These are phyloP conservation scores for Lentinus polychrous DNA, from an alignment of 1,284 basidiomycete species.

Conservation along the genomic window DNA sequence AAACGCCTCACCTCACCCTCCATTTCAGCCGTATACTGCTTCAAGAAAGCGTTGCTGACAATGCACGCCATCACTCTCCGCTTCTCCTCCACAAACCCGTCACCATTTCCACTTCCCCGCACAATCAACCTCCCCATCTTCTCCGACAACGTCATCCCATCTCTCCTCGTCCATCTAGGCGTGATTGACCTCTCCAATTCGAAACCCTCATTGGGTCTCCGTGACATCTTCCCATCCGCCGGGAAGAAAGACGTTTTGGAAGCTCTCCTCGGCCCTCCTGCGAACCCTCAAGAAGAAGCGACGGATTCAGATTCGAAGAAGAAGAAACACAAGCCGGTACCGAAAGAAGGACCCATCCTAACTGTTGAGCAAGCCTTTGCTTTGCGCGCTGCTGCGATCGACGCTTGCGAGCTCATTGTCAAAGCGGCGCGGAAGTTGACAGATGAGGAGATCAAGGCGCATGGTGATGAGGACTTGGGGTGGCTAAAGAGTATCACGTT, in stretches of 20 bases:
- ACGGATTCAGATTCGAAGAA: conserved; percentile 7
- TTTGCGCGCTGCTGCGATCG: conserved; percentile 75
- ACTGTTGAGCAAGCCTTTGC: conserved; percentile 58
- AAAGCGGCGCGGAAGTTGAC: conserved; percentile 43
- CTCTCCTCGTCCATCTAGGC: conserved; percentile 71
- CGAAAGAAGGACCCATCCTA: conserved; percentile 58
- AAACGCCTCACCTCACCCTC: neutral
- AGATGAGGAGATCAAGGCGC: conserved; percentile 20
- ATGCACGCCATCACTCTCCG: conserved; percentile 63
- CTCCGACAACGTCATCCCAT: conserved; percentile 83
- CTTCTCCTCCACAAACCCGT: conserved; percentile 43
- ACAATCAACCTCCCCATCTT: conserved; percentile 66
- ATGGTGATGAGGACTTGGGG: conserved; percentile 15
- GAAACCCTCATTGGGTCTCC: conserved; percentile 30
- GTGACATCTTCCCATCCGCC: conserved; percentile 38
- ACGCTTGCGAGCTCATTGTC: conserved; percentile 67
- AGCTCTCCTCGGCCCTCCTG: conserved; percentile 30
- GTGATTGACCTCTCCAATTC: conserved; percentile 58
- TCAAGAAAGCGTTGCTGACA: conserved; percentile 86
- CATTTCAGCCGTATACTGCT: conserved; percentile 76
- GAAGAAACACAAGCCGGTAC: conserved; percentile 20
- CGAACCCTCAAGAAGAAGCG: conserved; percentile 11
- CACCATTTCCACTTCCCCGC: conserved; percentile 56
- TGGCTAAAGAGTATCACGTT: conserved; percentile 55
- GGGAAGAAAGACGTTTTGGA: conserved; percentile 31